Conservation (phyloP, 2,329 filamentous ascomycete genomes). For the Fusarium setosum region DNA sequence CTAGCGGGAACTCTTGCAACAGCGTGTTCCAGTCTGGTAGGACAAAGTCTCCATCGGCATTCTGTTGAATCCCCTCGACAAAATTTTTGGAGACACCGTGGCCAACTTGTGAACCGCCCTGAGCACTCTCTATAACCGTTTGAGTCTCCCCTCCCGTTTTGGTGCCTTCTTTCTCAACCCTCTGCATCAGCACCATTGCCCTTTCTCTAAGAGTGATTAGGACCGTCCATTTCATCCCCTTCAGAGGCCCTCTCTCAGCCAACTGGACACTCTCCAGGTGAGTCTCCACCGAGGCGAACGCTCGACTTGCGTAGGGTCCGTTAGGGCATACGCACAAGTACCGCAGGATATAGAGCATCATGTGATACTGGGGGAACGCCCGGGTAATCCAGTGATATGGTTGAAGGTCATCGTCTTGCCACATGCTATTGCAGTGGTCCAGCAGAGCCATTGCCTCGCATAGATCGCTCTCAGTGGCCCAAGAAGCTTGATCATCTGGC, state of each 20-base stretch:
- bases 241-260: background rate
- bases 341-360: constrained; percentile 57
- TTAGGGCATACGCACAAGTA: constrained; percentile 53
- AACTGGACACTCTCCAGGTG: constrained; percentile 19
- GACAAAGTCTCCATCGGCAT: constrained; percentile 15
- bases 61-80: background rate
- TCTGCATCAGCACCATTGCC: constrained; percentile 39
- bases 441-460: constrained; percentile 48
- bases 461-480: constrained; percentile 48
- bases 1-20: constrained; percentile 45
- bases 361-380: constrained; percentile 56
- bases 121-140: background rate
- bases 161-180: background rate
- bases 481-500: constrained; percentile 24
- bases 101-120: background rate
- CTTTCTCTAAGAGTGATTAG: constrained; percentile 46
- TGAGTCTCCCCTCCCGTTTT: background rate
- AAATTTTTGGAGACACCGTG: background rate
- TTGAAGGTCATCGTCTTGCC: constrained; percentile 51
- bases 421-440: constrained; percentile 44
- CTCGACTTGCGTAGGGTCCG: constrained; percentile 44
- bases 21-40: constrained; percentile 45
- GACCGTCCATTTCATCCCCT: constrained; percentile 46
- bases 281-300: constrained; percentile 43
- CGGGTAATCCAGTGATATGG: constrained; percentile 52